Conservation (phyloP, 495 filamentous ascomycete species). For the Daldinia bambusicola region DNA sequence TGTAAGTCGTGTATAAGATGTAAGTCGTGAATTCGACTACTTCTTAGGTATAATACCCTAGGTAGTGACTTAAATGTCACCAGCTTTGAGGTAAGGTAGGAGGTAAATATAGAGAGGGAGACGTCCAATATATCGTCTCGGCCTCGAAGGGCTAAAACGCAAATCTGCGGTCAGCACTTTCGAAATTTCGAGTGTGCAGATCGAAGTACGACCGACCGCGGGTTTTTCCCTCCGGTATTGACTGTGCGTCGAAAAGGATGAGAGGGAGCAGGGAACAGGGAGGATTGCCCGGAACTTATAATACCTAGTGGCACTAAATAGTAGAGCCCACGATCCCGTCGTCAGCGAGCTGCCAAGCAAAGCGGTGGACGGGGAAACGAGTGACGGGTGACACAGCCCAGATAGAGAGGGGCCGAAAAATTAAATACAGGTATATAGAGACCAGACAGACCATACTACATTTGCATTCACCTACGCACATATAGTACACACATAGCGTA, state of each 20-base stretch:
- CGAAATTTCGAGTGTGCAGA: constrained; percentile 15
- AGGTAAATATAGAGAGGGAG: not conserved
- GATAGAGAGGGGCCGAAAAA: constrained; percentile 18
- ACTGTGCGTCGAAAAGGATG: constrained; percentile 31
- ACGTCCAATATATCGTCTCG: constrained; percentile 23
- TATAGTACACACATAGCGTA: not conserved
- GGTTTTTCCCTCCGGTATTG: constrained; percentile 6
- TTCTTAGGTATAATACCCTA: too few relatives aligned
- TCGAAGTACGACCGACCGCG: constrained; percentile 33
- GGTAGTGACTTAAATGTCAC: not conserved
- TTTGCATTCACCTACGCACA: constrained; percentile 12
- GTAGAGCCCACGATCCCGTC: constrained; percentile 38
- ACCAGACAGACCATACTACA: constrained; percentile 19
- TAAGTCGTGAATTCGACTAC: constrained; percentile 8
- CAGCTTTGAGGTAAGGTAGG: not conserved
- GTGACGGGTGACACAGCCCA: constrained; percentile 40
- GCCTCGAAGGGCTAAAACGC: constrained; percentile 45
- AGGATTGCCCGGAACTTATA: constrained; percentile 43
- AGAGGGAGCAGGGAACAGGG: constrained; percentile 28
- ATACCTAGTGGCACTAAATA: constrained; percentile 36
- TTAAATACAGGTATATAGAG: too few relatives aligned
- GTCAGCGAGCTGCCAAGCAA: constrained; percentile 38
- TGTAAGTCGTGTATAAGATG: too few relatives aligned
- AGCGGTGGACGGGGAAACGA: constrained; percentile 8
- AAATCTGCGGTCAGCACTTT: constrained; percentile 26